Evolutionary conservation across 805 yeast genomes (phyloP).

Genomic region (Myxozyma nipponensis): DNA sequence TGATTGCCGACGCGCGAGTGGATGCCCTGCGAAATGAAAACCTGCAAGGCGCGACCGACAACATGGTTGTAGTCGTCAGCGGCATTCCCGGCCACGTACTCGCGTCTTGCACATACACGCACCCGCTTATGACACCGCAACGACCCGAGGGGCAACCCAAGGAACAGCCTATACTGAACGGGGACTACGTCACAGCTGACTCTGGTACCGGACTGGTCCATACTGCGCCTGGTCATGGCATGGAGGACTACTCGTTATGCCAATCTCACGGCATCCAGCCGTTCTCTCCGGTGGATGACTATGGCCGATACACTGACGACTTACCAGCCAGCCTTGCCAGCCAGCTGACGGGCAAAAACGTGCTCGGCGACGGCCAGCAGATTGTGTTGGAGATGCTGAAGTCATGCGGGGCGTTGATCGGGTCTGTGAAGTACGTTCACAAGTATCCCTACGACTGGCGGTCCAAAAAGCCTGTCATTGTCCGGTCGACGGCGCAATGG

Average conservation of each 20-base stretch:
- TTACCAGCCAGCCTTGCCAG: slow-evolving; percentile 48
- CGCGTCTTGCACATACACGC: slow-evolving; percentile 46
- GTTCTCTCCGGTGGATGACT: slow-evolving; percentile 72
- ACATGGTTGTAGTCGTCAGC: slow-evolving; percentile 16
- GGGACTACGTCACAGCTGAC: slow-evolving; percentile 70
- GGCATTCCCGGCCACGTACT: slow-evolving; percentile 45
- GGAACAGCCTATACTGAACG: slow-evolving; percentile 63
- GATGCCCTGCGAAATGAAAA: slow-evolving; percentile 36
- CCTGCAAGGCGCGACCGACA: slow-evolving; percentile 15
- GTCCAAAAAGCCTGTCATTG: slow-evolving; percentile 89
- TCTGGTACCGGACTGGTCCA: slow-evolving; percentile 97
- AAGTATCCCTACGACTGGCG: slow-evolving; percentile 98
- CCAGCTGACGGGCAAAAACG: slow-evolving; percentile 53
- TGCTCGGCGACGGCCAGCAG: slow-evolving; percentile 56
- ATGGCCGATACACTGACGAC: slow-evolving; percentile 60
- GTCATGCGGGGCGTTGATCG: slow-evolving; percentile 45
- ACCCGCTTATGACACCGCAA: slow-evolving; percentile 47
- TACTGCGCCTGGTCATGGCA: slow-evolving; percentile 97
- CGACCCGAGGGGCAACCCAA: slow-evolving; percentile 4
- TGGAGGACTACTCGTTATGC: slow-evolving; percentile 82
- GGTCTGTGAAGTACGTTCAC: slow-evolving; percentile 58
- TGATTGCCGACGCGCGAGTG: slow-evolving; percentile 56
- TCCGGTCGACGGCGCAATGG: slow-evolving; percentile 96
- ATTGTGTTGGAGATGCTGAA: slow-evolving; percentile 45
- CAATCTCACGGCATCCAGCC: slow-evolving; percentile 52